Percentiles rank a stretch among this genome's conserved stretches.
These are phyloP conservation scores for Hydrangea macrophylla DNA, from an alignment of 148 eudicot species.

Conservation along the genomic window DNA sequence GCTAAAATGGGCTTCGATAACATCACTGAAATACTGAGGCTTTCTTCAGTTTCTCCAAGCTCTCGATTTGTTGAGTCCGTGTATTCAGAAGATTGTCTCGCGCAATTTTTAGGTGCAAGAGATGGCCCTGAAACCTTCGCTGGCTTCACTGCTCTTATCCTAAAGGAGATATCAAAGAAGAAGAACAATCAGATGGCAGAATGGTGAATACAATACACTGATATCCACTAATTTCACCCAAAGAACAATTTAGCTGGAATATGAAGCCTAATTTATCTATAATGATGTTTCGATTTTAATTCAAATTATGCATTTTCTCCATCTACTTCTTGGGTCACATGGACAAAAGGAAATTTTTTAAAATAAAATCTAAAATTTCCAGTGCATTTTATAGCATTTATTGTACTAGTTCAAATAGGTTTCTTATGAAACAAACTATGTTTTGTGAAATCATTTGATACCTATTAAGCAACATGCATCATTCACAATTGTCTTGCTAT, in stretches of 20 bases:
- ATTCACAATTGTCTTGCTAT: neutral
- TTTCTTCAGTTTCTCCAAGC: conserved; percentile 28
- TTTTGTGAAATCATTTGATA: neutral
- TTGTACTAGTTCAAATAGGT: too few relatives aligned
- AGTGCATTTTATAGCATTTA: neutral
- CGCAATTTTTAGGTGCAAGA: conserved; percentile 14
- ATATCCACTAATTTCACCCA: neutral
- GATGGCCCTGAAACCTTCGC: conserved; percentile 42
- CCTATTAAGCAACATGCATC: neutral
- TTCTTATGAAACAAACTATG: neutral
- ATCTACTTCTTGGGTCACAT: neutral
- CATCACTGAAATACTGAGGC: conserved; percentile 61
- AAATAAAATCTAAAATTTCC: neutral
- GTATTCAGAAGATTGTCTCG: conserved; percentile 18
- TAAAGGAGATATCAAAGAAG: conserved; percentile 18
- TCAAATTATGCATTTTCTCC: neutral
- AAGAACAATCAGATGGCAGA: neutral
- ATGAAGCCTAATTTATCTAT: neutral
- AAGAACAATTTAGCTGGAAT: neutral
- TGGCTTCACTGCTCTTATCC: conserved; percentile 66
- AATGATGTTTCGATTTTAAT: too few relatives aligned
- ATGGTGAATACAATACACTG: neutral
- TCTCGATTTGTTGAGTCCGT: conserved; percentile 13
- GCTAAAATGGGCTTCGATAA: conserved; percentile 84
- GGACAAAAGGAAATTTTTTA: neutral